A percentile compares a stretch with the other conserved stretches of the same genome.
Conservation (phyloP, 225 moss, liverwort and hornwort species). For the Straminergon stramineum region DNA sequence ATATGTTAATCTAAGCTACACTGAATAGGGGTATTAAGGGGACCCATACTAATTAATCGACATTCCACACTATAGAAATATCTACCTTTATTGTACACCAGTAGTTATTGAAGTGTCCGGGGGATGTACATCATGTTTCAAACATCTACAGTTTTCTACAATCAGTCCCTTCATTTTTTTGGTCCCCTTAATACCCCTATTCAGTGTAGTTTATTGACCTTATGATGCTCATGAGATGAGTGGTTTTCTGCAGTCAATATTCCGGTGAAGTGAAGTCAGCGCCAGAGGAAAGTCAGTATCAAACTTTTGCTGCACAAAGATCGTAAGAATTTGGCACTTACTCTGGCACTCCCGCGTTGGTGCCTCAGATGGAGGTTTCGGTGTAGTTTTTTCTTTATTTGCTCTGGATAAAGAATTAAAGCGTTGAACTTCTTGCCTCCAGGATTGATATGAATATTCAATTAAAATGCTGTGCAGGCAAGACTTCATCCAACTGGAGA, state of each 20-base stretch:
- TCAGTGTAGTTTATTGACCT: background rate
- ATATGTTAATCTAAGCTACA: background rate
- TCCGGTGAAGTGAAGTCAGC: slow-evolving; percentile 36
- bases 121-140: no score
- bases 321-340: slow-evolving; percentile 18
- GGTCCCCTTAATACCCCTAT: no score
- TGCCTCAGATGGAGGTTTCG: background rate
- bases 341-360: background rate
- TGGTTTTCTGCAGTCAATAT: slow-evolving; percentile 31
- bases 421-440: background rate
- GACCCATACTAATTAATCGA: no score
- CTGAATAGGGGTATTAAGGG: no score
- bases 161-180: no score
- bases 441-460: background rate
- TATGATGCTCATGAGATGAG: slow-evolving; percentile 1
- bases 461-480: slow-evolving; percentile 18
- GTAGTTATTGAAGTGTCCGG: no score
- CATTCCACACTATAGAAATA: no score
- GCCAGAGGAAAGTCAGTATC: slow-evolving; percentile 46
- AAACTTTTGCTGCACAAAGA: slow-evolving; percentile 27
- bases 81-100: no score
- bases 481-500: slow-evolving; percentile 45
- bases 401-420: background rate
- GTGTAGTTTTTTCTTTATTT: background rate
- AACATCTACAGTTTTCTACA: no score